Percentiles rank a stretch among this genome's conserved stretches.
phyloP scores from a whole-genome alignment of 2,329 filamentous ascomycete species.

The Penicillium sp. region DNA sequence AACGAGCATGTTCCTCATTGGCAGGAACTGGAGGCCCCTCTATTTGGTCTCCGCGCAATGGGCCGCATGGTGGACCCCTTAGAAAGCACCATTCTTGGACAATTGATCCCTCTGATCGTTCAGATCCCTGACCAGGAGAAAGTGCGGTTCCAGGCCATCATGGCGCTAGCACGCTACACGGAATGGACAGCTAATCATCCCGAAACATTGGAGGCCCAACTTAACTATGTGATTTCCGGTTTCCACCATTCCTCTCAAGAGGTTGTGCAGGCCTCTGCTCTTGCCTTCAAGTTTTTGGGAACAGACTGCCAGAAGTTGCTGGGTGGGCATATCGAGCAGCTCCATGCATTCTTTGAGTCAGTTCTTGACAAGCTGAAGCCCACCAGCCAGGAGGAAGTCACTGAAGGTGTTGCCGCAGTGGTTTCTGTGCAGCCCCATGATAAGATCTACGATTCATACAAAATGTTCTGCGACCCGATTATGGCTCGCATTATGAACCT shows the following conservation, averaged over 20 bases:
- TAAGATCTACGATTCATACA: constrained; percentile 80
- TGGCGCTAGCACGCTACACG: constrained; percentile 94
- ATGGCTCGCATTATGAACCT: constrained; percentile 80
- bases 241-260: constrained; percentile 88
- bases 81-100: constrained; percentile 80
- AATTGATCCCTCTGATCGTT: constrained; percentile 88
- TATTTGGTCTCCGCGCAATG: constrained; percentile 95
- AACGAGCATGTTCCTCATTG: constrained; percentile 80
- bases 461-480: constrained; percentile 89
- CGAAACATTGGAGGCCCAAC: constrained; percentile 85
- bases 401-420: constrained; percentile 89
- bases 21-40: constrained; percentile 91
- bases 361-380: constrained; percentile 82
- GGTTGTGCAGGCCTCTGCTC: constrained; percentile 83
- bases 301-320: constrained; percentile 88
- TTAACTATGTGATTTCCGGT: constrained; percentile 91
- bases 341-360: constrained; percentile 89
- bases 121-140: constrained; percentile 96
- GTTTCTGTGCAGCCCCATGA: constrained; percentile 79
- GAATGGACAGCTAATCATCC: constrained; percentile 96
- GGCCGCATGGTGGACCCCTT: constrained; percentile 92
- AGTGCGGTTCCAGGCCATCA: constrained; percentile 96
- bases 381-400: constrained; percentile 90
- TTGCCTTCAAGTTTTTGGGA: constrained; percentile 96
- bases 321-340: constrained; percentile 75